Evolutionary conservation across 352 stramenopile genomes (phyloP).

Genomic region (Detonula confervacea): DNA sequence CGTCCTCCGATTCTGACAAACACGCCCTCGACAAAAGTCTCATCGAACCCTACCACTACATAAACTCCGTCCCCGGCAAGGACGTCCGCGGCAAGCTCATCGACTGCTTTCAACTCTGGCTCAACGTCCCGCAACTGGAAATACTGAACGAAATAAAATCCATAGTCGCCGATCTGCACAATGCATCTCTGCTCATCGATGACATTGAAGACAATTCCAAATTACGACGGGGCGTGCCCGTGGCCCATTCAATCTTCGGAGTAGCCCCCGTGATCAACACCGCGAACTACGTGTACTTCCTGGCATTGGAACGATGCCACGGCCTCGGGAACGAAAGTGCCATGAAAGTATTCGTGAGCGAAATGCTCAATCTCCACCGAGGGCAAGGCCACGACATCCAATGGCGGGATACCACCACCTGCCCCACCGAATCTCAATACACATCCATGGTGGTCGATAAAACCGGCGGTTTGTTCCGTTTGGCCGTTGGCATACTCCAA

Average conservation of each 20-base stretch:
- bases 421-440: slow-evolving; percentile 85
- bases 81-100: slow-evolving; percentile 80
- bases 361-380: slow-evolving; percentile 95
- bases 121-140: slow-evolving; percentile 49
- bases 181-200: slow-evolving; percentile 95
- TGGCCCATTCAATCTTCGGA: slow-evolving; percentile 96
- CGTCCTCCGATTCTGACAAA: slow-evolving; percentile 5
- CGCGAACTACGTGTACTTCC: slow-evolving; percentile 98
- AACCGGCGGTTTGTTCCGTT: slow-evolving; percentile 95
- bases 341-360: slow-evolving; percentile 89
- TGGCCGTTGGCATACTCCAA: slow-evolving; percentile 95
- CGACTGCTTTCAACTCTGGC: slow-evolving; percentile 84
- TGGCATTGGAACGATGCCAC: slow-evolving; percentile 93
- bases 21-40: slow-evolving; percentile 62
- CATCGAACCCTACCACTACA: slow-evolving; percentile 81
- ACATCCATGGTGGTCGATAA: slow-evolving; percentile 95
- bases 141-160: slow-evolving; percentile 87
- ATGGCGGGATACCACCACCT: slow-evolving; percentile 90
- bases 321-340: slow-evolving; percentile 86
- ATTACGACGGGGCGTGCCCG: slow-evolving; percentile 90
- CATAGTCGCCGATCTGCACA: slow-evolving; percentile 96
- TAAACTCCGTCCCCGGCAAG: slow-evolving; percentile 79
- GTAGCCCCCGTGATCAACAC: slow-evolving; percentile 96
- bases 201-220: slow-evolving; percentile 98
- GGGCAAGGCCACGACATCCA: slow-evolving; percentile 92